Evolutionary conservation across 352 stramenopile genomes (phyloP).

Genomic region (Phytophthora rubi): DNA sequence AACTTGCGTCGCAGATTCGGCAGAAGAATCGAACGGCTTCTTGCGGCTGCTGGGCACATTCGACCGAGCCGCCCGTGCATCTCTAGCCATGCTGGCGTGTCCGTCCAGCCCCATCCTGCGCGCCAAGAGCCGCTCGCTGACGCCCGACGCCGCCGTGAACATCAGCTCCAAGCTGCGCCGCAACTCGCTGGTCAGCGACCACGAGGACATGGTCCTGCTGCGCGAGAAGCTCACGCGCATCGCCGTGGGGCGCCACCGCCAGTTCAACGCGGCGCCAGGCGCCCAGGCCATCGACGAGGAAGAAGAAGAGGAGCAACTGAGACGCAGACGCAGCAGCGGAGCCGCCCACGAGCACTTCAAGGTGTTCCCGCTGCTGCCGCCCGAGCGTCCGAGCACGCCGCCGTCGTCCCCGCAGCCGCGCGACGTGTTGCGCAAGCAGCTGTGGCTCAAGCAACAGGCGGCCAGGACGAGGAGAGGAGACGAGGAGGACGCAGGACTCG

Average conservation of each 20-base stretch:
- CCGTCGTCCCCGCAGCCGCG: slow-evolving; percentile 81
- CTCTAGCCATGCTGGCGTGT: slow-evolving; percentile 24
- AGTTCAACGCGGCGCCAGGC: slow-evolving; percentile 1
- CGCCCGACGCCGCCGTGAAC: slow-evolving; percentile 33
- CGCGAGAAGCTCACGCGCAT: slow-evolving; percentile 81
- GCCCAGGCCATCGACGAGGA: no score
- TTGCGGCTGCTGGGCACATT: slow-evolving; percentile 17
- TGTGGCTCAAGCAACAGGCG: slow-evolving; percentile 58
- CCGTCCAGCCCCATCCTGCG: slow-evolving; percentile 38
- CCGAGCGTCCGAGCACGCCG: slow-evolving; percentile 68
- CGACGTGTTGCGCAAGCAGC: slow-evolving; percentile 74
- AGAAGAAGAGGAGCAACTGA: slow-evolving; percentile 17
- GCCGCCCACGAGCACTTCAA: slow-evolving; percentile 42
- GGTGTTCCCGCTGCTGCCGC: slow-evolving; percentile 47
- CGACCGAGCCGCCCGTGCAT: neutral
- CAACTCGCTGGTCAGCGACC: slow-evolving; percentile 65
- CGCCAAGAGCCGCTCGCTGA: slow-evolving; percentile 17
- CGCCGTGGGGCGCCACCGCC: slow-evolving; percentile 44
- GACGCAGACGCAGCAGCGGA: slow-evolving; percentile 7
- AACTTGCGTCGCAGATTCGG: slow-evolving; percentile 15
- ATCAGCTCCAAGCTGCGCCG: slow-evolving; percentile 47
- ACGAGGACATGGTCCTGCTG: slow-evolving; percentile 71
- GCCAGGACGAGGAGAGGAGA: slow-evolving; percentile 2
- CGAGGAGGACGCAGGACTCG: slow-evolving; percentile 23
- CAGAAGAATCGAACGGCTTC: slow-evolving; percentile 33